These are phyloP conservation scores for Knufia fluminis DNA, from an alignment of 2,329 filamentous ascomycete species.

Conservation along the genomic window DNA sequence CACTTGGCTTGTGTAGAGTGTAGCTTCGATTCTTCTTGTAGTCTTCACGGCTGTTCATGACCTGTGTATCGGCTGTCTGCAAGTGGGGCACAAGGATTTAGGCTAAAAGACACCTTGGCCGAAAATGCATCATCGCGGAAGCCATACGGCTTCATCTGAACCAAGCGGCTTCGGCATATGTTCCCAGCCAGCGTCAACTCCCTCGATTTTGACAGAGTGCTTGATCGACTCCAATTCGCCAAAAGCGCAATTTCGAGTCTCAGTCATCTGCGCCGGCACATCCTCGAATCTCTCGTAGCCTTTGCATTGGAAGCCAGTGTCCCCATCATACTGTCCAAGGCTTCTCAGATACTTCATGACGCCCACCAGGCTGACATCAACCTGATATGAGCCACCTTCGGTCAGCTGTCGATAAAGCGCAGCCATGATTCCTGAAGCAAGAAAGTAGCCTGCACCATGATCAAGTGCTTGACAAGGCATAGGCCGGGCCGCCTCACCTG, in stretches of 20 bases:
- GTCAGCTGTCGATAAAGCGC: constrained; percentile 41
- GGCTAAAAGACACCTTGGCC: neutral
- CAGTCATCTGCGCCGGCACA: constrained; percentile 31
- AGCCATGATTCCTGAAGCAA: constrained; percentile 45
- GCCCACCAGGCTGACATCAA: constrained; percentile 48
- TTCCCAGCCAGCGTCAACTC: constrained; percentile 40
- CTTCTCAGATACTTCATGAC: constrained; percentile 48
- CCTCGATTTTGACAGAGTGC: constrained; percentile 42
- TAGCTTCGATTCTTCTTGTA: neutral
- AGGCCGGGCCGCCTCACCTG: constrained; percentile 32
- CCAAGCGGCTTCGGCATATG: constrained; percentile 44
- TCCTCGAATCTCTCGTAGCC: constrained; percentile 28
- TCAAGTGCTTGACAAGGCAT: constrained; percentile 50
- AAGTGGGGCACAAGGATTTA: neutral
- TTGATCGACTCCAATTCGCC: constrained; percentile 40
- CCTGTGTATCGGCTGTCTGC: neutral
- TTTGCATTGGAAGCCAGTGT: constrained; percentile 34
- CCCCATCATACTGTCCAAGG: constrained; percentile 42
- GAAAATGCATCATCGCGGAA: neutral
- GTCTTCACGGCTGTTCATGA: neutral
- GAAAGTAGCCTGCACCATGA: constrained; percentile 46
- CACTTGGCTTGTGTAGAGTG: neutral
- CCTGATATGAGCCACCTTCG: constrained; percentile 41
- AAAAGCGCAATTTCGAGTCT: constrained; percentile 38
- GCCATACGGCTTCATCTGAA: constrained; percentile 29